Evolutionary conservation across 768 basidiomycete genomes (phyloP), one percentile per base, ranked within the genome.

Genomic region (Rhizopogon vesiculosus): DNA sequence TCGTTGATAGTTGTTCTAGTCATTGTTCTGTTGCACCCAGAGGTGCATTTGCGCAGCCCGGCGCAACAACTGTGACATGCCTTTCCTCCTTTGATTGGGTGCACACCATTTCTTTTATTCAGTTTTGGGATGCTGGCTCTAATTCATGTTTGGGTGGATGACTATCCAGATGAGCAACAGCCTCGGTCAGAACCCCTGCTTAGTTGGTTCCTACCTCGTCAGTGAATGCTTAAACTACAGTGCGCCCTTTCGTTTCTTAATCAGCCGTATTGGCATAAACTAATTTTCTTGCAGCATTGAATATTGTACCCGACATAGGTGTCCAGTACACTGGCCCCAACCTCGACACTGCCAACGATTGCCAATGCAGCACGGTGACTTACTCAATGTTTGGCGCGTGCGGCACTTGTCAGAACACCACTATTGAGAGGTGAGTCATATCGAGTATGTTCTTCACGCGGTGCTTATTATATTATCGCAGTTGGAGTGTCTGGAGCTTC

Each of bases 341-440:
- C 2, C 22, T 2, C 22, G 2, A 22, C 22, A 22, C 22, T 22
- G 1, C 22, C 18, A 5, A 8, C 22, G 53, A 67, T 7, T 85
- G 84, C 56, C 74, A 77, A 59, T 85, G 84, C 62, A 85, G 72
- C 61, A 76, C 81, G 8, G 78, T 84, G 31, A 76, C 75, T 2
- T 86, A 85, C 57, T 79, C 76, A 8, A 58, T 80, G 25, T 72
- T 84, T 59, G 79, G 77, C 56, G 83, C 84, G 6, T 86, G 84
- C 66, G 80, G 75, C 18, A 63, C 76, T 39, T 86, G 84, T 63
- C 84, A 86, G 62, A 74, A 74, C 38, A 66, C 69, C 41, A 69
- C 66, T 5, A 72, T 71, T 56, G 56, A 76, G 22, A 60, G 58
- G 78, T 76, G 60, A 49, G 69, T 59, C 31, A 33, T 33, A 38